phyloP scores from a whole-genome alignment of 1,284 basidiomycete genomes.

The Schizophyllum amplum region DNA sequence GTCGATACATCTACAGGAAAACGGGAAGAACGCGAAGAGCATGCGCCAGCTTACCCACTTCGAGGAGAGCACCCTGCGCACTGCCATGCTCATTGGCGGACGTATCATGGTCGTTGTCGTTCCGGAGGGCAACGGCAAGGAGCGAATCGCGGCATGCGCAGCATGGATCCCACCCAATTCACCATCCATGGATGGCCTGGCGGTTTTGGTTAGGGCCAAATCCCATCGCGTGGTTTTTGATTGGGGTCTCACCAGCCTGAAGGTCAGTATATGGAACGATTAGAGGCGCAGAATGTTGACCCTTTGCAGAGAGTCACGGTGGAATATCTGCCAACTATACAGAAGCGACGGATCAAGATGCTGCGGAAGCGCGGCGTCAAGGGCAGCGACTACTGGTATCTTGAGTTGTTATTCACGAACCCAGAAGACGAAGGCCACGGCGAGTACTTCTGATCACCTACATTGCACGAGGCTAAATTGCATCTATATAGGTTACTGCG shows the following conservation, averaged over 20 bases:
- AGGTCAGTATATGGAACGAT: neutral
- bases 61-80: neutral
- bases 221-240: neutral
- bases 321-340: neutral
- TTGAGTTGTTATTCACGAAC: neutral
- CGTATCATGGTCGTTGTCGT: neutral
- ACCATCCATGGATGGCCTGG: neutral
- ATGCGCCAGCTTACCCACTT: neutral
- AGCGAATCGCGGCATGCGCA: neutral
- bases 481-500: neutral
- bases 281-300: neutral
- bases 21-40: neutral
- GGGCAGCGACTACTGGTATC: neutral
- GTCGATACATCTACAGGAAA: neutral
- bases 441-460: neutral
- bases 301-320: neutral
- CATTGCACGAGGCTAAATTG: neutral
- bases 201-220: neutral
- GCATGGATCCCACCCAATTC: neutral
- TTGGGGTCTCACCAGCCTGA: neutral
- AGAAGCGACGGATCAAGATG: neutral
- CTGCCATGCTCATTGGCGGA: neutral
- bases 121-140: neutral
- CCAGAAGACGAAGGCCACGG: neutral
- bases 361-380: neutral